phyloP scores from a whole-genome alignment of 441 rosid genomes.

The Gossypium aridum region DNA sequence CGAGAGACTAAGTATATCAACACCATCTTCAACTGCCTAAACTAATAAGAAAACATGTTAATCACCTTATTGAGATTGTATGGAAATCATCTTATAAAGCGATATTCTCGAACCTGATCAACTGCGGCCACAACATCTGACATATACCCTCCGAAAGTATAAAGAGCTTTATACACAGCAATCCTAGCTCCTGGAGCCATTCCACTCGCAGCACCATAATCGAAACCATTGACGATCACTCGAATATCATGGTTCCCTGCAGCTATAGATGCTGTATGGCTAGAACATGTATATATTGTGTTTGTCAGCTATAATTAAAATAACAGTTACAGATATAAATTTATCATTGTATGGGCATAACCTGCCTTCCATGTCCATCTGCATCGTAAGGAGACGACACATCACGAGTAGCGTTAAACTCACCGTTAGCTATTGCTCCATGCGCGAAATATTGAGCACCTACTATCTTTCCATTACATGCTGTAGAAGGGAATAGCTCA shows the following conservation, averaged over 20 bases:
- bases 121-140: constrained; percentile 32
- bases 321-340: not conserved
- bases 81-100: not conserved
- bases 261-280: constrained; percentile 32
- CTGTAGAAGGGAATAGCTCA: constrained; percentile 29
- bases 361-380: constrained; percentile 61
- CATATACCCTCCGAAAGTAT: constrained; percentile 26
- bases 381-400: constrained; percentile 48
- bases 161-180: constrained; percentile 31
- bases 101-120: constrained; percentile 24
- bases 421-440: constrained; percentile 45
- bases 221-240: constrained; percentile 21
- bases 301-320: not conserved
- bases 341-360: not conserved
- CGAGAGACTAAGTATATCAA: constrained; percentile 25
- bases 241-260: constrained; percentile 20
- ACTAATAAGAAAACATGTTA: constrained; percentile 2
- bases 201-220: constrained; percentile 30
- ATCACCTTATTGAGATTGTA: not conserved
- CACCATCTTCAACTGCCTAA: constrained; percentile 32
- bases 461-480: constrained; percentile 41
- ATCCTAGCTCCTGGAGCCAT: constrained; percentile 35
- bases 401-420: constrained; percentile 37
- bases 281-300: not conserved
- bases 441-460: constrained; percentile 50